A percentile compares a stretch with the other conserved stretches of the same genome.
These are phyloP conservation scores for Umbelopsis sp. DNA, from an alignment of 192 early-diverging fungal genomes.

Conservation along the genomic window DNA sequence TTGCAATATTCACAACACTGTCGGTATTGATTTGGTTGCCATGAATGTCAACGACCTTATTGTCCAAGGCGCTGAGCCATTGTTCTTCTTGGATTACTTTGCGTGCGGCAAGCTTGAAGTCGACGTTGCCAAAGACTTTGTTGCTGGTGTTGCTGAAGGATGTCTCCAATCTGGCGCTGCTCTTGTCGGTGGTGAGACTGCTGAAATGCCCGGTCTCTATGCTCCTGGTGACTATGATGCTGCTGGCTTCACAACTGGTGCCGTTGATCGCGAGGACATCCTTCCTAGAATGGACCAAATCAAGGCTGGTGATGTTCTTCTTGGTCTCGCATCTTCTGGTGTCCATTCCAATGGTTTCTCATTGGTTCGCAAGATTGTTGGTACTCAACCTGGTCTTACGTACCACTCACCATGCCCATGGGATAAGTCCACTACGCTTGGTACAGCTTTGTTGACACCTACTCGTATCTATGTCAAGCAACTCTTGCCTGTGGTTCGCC, in stretches of 20 bases:
- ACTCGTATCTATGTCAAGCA: constrained; percentile 96
- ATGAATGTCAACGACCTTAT: constrained; percentile 99
- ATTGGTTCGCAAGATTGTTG: constrained; percentile 90
- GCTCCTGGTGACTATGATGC: constrained; percentile 84
- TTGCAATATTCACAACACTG: constrained; percentile 85
- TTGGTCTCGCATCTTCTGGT: constrained; percentile 95
- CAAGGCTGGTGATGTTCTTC: constrained; percentile 76
- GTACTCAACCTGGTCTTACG: constrained; percentile 65
- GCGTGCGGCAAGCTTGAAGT: constrained; percentile 94
- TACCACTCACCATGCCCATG: constrained; percentile 86
- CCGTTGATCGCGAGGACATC: constrained; percentile 87
- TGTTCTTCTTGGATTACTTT: constrained; percentile 99
- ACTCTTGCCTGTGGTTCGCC: constrained; percentile 79
- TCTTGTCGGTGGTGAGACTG: constrained; percentile 97
- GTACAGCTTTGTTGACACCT: constrained; percentile 86
- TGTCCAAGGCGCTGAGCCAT: constrained; percentile 98
- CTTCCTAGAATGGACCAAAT: constrained; percentile 84
- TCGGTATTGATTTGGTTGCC: constrained; percentile 97
- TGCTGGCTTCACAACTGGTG: constrained; percentile 97
- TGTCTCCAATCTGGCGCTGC: constrained; percentile 90
- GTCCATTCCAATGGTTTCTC: constrained; percentile 99
- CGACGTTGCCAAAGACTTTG: constrained; percentile 85
- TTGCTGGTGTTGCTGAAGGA: constrained; percentile 92
- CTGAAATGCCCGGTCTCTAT: constrained; percentile 99
- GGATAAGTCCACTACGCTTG: constrained; percentile 66